Percentiles rank a stretch among this genome's conserved stretches.
Evolutionary conservation across 441 rosid genomes (phyloP).

Genomic region (Gossypium lobatum): DNA sequence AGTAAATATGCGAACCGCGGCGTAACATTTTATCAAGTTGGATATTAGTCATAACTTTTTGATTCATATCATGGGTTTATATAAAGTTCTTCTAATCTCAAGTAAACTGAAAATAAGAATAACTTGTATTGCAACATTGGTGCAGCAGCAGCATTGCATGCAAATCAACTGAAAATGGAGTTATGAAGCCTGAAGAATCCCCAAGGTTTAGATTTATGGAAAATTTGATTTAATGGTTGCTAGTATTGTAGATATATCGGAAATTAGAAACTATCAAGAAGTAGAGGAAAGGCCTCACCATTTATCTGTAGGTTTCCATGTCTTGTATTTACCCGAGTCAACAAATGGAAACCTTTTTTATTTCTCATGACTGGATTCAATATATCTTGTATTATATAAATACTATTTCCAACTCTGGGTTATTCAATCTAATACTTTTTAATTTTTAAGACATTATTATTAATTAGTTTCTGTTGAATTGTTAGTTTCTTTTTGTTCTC

Average conservation of each 20-base stretch:
- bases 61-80: background rate
- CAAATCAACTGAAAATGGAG: slow-evolving; percentile 71
- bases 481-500: background rate
- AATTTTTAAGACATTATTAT: background rate
- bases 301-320: slow-evolving; percentile 32
- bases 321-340: slow-evolving; percentile 20
- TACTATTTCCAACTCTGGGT: slow-evolving; percentile 25
- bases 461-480: no score
- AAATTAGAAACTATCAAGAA: slow-evolving; percentile 27
- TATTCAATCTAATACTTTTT: slow-evolving; percentile 18
- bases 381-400: slow-evolving; percentile 13
- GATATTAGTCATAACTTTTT: slow-evolving; percentile 3
- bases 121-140: slow-evolving; percentile 15
- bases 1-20: background rate
- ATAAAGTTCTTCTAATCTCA: background rate
- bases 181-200: slow-evolving; percentile 33
- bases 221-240: slow-evolving; percentile 16
- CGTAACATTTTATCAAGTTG: slow-evolving; percentile 14
- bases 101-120: background rate
- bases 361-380: slow-evolving; percentile 19
- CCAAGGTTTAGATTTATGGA: background rate
- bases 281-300: slow-evolving; percentile 27
- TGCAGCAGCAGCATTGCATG: slow-evolving; percentile 58
- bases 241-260: slow-evolving; percentile 39
- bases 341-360: slow-evolving; percentile 22